Percentiles rank a stretch among this genome's conserved stretches.
Evolutionary conservation across 768 basidiomycete genomes (phyloP).

Genomic region (Pleurotus citrinopileatus): DNA sequence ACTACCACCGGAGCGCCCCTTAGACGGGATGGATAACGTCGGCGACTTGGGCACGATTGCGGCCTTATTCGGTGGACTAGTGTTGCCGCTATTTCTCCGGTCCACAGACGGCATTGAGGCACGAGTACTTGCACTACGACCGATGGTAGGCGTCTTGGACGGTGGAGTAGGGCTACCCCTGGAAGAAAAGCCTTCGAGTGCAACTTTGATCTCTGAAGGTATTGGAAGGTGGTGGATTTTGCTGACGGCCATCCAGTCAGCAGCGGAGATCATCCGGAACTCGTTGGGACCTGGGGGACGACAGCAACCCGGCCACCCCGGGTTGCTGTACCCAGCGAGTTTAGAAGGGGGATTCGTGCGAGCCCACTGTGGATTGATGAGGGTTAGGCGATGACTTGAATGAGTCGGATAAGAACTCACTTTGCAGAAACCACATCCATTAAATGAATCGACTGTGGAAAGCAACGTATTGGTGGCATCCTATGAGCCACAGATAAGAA

Average conservation of each 20-base stretch:
- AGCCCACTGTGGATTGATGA: conserved; percentile 58
- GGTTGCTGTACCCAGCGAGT: conserved; percentile 58
- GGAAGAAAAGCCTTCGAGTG: conserved; percentile 53
- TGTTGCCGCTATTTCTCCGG: conserved; percentile 44
- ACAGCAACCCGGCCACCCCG: conserved; percentile 89
- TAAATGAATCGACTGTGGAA: conserved; percentile 70
- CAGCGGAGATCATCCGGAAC: conserved; percentile 58
- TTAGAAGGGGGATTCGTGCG: conserved; percentile 53
- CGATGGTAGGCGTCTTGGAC: conserved; percentile 23
- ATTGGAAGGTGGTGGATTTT: conserved; percentile 72
- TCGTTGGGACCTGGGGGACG: conserved; percentile 65
- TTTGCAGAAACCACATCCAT: conserved; percentile 91
- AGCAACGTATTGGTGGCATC: conserved; percentile 17
- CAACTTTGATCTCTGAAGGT: conserved; percentile 66
- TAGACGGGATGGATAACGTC: conserved; percentile 31
- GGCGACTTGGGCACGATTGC: conserved; percentile 28
- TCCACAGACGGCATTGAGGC: conserved; percentile 31
- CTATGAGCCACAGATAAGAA: conserved; percentile 12
- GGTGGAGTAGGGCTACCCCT: conserved; percentile 31
- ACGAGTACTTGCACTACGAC: conserved; percentile 24
- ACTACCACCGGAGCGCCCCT: conserved; percentile 52
- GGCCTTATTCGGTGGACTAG: conserved; percentile 39
- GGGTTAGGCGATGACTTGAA: conserved; percentile 17
- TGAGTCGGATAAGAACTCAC: conserved; percentile 36
- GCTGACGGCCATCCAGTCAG: conserved; percentile 81